These are phyloP conservation scores for Debaryomyces psychrophilus DNA, from an alignment of 1,139 yeast species.

Conservation along the genomic window DNA sequence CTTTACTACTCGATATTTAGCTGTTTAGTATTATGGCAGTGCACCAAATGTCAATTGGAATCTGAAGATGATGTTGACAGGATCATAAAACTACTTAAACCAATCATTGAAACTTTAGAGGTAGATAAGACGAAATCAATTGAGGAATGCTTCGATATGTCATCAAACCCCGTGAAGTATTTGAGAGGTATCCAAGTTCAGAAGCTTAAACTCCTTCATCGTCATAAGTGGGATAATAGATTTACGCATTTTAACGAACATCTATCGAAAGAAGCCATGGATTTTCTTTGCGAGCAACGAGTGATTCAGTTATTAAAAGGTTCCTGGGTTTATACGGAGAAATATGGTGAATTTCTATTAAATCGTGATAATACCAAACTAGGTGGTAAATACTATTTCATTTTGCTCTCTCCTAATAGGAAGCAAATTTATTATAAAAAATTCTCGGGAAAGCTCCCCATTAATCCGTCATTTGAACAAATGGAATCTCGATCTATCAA, in stretches of 20 bases:
- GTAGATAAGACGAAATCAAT: slow-evolving; percentile 30
- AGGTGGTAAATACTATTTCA: slow-evolving; percentile 49
- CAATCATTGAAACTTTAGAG: slow-evolving; percentile 37
- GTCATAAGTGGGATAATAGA: slow-evolving; percentile 37
- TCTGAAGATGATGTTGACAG: slow-evolving; percentile 51
- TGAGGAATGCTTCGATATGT: slow-evolving; percentile 49
- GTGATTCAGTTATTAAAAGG: slow-evolving; percentile 74
- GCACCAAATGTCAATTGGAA: slow-evolving; percentile 57
- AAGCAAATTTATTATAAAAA: slow-evolving; percentile 64
- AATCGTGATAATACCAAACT: slow-evolving; percentile 29
- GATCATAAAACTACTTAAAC: slow-evolving; percentile 43
- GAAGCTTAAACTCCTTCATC: slow-evolving; percentile 39
- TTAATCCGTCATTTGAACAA: slow-evolving; percentile 62
- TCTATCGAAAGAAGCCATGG: slow-evolving; percentile 62
- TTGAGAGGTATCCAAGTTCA: slow-evolving; percentile 61
- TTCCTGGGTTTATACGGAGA: slow-evolving; percentile 78
- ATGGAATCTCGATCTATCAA: slow-evolving; percentile 39
- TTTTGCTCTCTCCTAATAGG: slow-evolving; percentile 74
- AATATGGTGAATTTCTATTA: slow-evolving; percentile 53
- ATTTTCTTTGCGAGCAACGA: slow-evolving; percentile 80
- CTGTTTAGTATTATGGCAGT: slow-evolving; percentile 69
- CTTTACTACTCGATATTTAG: slow-evolving; percentile 59
- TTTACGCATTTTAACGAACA: slow-evolving; percentile 53
- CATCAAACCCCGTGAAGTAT: slow-evolving; percentile 51
- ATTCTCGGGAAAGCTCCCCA: slow-evolving; percentile 49